These are phyloP conservation scores for Mucor racemosus DNA, from an alignment of 371 early-diverging fungal genomes.

Conservation along the genomic window DNA sequence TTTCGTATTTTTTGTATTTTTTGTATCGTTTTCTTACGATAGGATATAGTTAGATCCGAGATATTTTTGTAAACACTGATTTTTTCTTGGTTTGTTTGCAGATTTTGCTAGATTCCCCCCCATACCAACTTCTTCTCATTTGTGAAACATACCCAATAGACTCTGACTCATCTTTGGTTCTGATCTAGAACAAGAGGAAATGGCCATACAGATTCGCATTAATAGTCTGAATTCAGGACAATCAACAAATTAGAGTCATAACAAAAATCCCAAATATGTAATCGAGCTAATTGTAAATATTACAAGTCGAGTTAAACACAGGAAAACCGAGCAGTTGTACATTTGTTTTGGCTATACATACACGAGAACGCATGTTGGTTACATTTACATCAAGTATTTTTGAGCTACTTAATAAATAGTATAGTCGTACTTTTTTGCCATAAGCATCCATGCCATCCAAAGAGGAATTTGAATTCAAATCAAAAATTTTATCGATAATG, in stretches of 20 bases:
- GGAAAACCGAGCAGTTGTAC: background rate
- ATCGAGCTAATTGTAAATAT: background rate
- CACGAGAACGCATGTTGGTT: background rate
- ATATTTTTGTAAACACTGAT: background rate
- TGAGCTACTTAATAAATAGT: background rate
- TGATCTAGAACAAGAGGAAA: conserved; percentile 11
- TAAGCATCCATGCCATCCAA: background rate
- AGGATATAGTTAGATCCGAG: background rate
- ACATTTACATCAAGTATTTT: background rate
- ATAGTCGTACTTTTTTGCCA: background rate
- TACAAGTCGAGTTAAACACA: background rate
- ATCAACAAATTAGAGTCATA: background rate
- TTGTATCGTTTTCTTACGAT: background rate
- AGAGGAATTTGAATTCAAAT: background rate
- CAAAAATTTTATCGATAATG: background rate
- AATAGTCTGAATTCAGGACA: background rate
- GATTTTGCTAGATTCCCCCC: background rate
- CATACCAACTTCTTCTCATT: background rate
- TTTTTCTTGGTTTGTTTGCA: background rate
- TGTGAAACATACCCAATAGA: conserved; percentile 10
- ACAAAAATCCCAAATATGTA: background rate
- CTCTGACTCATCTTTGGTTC: background rate
- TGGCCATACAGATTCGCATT: background rate
- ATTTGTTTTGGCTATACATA: background rate
- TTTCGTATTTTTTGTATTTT: no score